Conservation (phyloP, 176 grass and related monocot genomes). For the Panicum miliaceum region DNA sequence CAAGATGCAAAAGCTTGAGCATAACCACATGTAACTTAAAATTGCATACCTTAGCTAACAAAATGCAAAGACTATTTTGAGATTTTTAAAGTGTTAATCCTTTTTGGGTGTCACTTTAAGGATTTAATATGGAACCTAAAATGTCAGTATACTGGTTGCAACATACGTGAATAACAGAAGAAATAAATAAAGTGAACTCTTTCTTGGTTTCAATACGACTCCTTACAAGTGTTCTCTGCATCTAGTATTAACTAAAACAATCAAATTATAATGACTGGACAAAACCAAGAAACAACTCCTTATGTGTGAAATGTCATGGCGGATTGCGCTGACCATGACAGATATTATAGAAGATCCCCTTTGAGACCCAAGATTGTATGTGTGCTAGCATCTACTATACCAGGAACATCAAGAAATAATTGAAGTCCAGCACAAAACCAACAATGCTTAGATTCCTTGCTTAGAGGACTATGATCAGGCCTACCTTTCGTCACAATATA, state of each 20-base stretch:
- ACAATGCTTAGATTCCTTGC: constrained; percentile 31
- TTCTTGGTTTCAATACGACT: neutral
- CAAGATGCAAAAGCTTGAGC: constrained; percentile 8
- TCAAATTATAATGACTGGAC: neutral
- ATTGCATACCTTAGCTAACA: constrained; percentile 14
- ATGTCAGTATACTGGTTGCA: constrained; percentile 16
- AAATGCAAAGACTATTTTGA: constrained; percentile 24
- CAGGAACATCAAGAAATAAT: neutral
- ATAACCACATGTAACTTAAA: constrained; percentile 30
- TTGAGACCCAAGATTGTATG: neutral
- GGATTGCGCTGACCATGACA: too few relatives aligned
- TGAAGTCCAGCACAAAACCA: constrained; percentile 38
- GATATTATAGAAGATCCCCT: neutral
- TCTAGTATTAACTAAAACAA: neutral
- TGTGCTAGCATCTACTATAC: neutral
- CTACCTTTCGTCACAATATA: constrained; percentile 98
- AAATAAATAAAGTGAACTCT: constrained; percentile 4
- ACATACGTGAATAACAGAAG: constrained; percentile 8
- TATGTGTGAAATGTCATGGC: neutral
- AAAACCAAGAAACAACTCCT: neutral
- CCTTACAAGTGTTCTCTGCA: neutral
- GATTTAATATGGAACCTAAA: constrained; percentile 17
- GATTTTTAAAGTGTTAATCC: constrained; percentile 19
- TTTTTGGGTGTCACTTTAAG: neutral
- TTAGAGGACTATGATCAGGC: constrained; percentile 33